Percentiles rank a stretch among this genome's conserved stretches.
phyloP scores from a whole-genome alignment of 1,284 basidiomycete species.

The Thelephora terrestris region DNA sequence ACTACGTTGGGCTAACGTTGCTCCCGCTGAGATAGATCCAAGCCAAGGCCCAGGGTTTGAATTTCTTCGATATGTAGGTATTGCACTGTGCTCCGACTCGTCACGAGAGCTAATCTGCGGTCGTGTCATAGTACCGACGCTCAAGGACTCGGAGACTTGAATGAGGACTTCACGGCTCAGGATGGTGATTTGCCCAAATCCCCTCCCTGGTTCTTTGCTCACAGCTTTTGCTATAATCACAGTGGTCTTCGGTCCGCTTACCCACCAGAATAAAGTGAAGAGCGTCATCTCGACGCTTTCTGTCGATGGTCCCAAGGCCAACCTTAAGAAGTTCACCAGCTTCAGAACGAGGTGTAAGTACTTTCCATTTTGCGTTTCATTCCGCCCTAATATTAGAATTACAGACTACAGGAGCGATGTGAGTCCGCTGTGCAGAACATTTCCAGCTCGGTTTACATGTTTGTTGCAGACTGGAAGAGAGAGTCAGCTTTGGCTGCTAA shows the following conservation, averaged over 20 bases:
- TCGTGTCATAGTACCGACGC: conserved; percentile 59
- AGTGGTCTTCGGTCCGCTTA: conserved; percentile 5
- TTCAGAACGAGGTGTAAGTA: conserved; percentile 61
- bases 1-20: not conserved
- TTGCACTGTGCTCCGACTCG: conserved; percentile 6
- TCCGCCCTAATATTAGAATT: conserved; percentile 30
- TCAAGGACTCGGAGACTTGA: conserved; percentile 33
- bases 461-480: conserved; percentile 56
- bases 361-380: conserved; percentile 11
- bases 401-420: conserved; percentile 74
- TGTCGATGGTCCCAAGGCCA: conserved; percentile 54
- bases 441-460: conserved; percentile 8
- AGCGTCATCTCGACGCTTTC: conserved; percentile 49
- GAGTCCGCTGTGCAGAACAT: conserved; percentile 14
- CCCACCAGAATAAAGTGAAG: conserved; percentile 37
- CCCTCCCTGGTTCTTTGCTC: not conserved
- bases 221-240: not conserved
- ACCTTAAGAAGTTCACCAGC: conserved; percentile 65
- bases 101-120: conserved; percentile 5
- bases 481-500: conserved; percentile 79
- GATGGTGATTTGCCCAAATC: not conserved
- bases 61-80: conserved; percentile 81
- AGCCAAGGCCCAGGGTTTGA: conserved; percentile 63
- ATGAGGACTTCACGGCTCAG: too few relatives aligned
- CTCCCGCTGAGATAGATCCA: conserved; percentile 42